phyloP scores from a whole-genome alignment of 352 stramenopile genomes.

The Phytophthora colocasiae region DNA sequence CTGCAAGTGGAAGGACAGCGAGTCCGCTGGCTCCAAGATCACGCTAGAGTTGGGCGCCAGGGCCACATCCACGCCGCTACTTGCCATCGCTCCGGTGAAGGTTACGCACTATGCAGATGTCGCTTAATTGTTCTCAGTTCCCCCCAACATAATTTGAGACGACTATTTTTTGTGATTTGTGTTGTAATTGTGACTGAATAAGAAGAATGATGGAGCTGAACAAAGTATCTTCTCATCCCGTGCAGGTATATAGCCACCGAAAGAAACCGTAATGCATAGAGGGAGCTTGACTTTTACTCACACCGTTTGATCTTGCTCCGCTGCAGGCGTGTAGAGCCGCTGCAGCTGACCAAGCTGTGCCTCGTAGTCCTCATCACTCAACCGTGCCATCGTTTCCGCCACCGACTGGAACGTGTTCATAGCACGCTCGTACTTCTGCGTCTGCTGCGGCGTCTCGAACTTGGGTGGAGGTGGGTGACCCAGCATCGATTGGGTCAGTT shows the following conservation, averaged over 20 bases:
- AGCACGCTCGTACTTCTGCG: conserved; percentile 83
- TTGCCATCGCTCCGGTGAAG: conserved; percentile 38
- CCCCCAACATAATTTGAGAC: conserved; percentile 8
- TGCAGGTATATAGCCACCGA: conserved; percentile 20
- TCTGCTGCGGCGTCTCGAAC: conserved; percentile 76
- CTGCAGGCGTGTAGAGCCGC: conserved; percentile 72
- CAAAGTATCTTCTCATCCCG: conserved; percentile 18
- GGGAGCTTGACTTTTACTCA: conserved; percentile 37
- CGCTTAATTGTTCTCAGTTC: conserved; percentile 43
- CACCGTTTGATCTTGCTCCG: conserved; percentile 66
- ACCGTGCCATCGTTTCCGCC: conserved; percentile 76
- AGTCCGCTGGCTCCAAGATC: conserved; percentile 84
- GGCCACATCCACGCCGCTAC: conserved; percentile 59
- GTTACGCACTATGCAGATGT: conserved; percentile 27
- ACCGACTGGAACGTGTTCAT: conserved; percentile 69
- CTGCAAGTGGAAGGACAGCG: conserved; percentile 76
- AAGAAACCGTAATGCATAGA: neutral
- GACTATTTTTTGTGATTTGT: neutral
- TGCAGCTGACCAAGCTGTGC: conserved; percentile 75
- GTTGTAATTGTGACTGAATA: too few relatives aligned
- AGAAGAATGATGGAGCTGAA: conserved; percentile 7
- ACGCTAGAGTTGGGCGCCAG: conserved; percentile 79
- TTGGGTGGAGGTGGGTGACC: conserved; percentile 74
- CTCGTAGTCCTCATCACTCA: conserved; percentile 80
- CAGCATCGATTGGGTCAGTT: conserved; percentile 68